These are phyloP conservation scores for Dryas alaskensis DNA, from an alignment of 306 rosid genomes.

Conservation along the genomic window DNA sequence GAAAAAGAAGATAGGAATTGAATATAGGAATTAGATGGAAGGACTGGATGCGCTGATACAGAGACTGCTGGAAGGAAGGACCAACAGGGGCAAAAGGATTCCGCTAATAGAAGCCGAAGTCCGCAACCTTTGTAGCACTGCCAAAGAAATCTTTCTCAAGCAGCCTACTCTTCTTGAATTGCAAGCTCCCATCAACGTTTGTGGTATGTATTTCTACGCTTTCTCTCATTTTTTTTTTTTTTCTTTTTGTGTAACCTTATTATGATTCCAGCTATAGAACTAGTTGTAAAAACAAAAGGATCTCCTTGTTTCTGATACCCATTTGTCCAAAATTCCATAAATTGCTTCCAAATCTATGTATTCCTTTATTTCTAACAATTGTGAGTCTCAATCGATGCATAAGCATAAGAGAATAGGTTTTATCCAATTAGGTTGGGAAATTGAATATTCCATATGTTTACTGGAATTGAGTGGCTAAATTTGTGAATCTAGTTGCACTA, in stretches of 20 bases:
- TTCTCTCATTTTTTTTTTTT: not conserved
- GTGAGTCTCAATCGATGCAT: not conserved
- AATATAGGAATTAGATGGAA: constrained; percentile 48
- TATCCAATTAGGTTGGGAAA: not conserved
- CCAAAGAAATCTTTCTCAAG: constrained; percentile 65
- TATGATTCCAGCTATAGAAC: not conserved
- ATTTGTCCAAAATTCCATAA: not conserved
- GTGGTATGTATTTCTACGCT: constrained; percentile 44
- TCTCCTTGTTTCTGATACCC: not conserved
- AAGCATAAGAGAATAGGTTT: not conserved
- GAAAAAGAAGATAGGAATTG: not conserved
- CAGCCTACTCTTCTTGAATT: constrained; percentile 81
- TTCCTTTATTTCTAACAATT: not conserved
- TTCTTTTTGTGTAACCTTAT: not conserved
- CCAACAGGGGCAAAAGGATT: constrained; percentile 61
- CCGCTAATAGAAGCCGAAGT: constrained; percentile 71
- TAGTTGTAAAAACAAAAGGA: not conserved
- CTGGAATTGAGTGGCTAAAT: too few species aligned
- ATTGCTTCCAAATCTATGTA: too few species aligned
- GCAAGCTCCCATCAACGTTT: constrained; percentile 88
- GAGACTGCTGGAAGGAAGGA: constrained; percentile 70
- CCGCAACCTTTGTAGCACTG: constrained; percentile 64
- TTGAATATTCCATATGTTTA: not conserved
- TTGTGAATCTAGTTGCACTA: too few species aligned
- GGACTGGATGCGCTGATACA: constrained; percentile 78